Conservation (phyloP, 2,329 filamentous ascomycete species). For the Stachybotrys echinatus region DNA sequence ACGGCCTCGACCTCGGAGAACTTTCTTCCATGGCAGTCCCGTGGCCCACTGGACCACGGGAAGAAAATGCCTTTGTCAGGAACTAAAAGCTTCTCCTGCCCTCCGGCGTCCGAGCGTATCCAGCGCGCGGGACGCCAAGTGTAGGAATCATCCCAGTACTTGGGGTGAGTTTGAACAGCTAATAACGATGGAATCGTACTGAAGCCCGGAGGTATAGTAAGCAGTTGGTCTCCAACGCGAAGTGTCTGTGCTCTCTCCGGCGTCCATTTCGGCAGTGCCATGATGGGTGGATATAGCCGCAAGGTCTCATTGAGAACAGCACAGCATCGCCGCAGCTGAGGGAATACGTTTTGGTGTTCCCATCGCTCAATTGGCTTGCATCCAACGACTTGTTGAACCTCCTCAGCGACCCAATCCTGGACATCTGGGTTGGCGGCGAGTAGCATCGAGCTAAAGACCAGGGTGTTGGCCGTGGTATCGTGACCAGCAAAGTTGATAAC, state of each 20-base stretch:
- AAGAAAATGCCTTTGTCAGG: constrained; percentile 4
- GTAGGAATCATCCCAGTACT: constrained; percentile 13
- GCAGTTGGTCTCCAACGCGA: not conserved
- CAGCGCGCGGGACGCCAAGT: constrained; percentile 14
- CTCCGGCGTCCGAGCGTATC: constrained; percentile 12
- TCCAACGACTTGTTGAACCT: constrained; percentile 18
- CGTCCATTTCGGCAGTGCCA: constrained; percentile 19
- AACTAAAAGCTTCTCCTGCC: constrained; percentile 7
- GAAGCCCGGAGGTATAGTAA: constrained; percentile 4
- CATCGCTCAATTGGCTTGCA: too few relatives aligned
- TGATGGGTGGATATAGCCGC: constrained; percentile 31
- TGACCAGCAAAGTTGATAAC: constrained; percentile 45
- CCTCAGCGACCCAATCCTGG: constrained; percentile 39
- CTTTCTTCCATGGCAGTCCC: constrained; percentile 19
- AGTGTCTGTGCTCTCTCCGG: constrained; percentile 5
- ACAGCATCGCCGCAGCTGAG: constrained; percentile 33
- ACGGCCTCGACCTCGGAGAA: constrained; percentile 28
- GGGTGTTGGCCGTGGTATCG: constrained; percentile 41
- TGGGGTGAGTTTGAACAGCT: constrained; percentile 4
- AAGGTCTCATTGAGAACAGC: constrained; percentile 36
- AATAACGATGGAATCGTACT: constrained; percentile 2
- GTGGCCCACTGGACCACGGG: constrained; percentile 21
- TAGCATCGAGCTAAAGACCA: constrained; percentile 35
- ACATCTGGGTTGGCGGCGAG: constrained; percentile 37
- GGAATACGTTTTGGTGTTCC: constrained; percentile 30